Evolutionary conservation across 1,139 yeast species (phyloP).

Genomic region (Yamadazyma oceani): DNA sequence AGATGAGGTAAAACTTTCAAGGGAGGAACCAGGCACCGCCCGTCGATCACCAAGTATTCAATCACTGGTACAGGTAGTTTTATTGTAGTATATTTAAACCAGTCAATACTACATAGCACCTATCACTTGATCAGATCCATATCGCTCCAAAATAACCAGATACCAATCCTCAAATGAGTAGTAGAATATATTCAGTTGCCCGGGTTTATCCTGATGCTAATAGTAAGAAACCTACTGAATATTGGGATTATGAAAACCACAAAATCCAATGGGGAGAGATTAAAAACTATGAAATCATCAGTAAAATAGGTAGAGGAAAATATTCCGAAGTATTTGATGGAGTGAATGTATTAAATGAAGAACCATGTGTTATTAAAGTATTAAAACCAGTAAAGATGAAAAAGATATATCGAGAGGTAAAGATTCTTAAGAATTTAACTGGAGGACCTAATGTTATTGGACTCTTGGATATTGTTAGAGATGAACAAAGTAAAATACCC

Average conservation of each 20-base stretch:
- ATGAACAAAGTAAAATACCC: constrained; percentile 69
- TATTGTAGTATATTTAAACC: no score
- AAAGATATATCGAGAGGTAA: constrained; percentile 75
- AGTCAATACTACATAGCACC: no score
- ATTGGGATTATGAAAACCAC: constrained; percentile 91
- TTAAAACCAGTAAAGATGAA: constrained; percentile 79
- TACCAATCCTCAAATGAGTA: no score
- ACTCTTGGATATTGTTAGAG: constrained; percentile 73
- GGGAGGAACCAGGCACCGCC: no score
- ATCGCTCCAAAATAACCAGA: no score
- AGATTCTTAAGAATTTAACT: constrained; percentile 68
- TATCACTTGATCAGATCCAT: no score
- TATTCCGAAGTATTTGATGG: constrained; percentile 95
- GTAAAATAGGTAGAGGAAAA: constrained; percentile 95
- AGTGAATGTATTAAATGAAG: constrained; percentile 44
- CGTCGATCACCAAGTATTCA: no score
- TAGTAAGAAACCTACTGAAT: constrained; percentile 72
- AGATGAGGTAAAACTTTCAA: not conserved
- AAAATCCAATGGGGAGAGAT: constrained; percentile 72
- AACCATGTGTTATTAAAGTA: constrained; percentile 68
- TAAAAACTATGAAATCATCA: constrained; percentile 81
- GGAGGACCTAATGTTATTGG: constrained; percentile 76
- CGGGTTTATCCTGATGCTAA: constrained; percentile 88
- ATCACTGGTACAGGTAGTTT: no score
- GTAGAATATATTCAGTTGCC: constrained; percentile 64